Percentiles rank a stretch among this genome's conserved stretches.
phyloP scores from a whole-genome alignment of 129 eudicot genomes.

The Flaveria bidentis region DNA sequence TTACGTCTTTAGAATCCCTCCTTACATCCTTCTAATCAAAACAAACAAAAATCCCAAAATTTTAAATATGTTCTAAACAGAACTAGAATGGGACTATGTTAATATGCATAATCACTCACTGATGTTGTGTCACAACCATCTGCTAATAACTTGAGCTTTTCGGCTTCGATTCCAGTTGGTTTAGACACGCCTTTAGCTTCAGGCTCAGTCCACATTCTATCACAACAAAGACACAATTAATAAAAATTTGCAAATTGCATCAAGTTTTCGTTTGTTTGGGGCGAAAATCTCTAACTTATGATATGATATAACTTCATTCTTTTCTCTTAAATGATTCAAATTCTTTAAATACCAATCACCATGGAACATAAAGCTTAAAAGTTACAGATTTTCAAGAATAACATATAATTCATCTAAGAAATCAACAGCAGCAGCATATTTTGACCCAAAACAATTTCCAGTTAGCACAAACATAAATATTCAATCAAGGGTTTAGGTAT shows the following conservation, averaged over 20 bases:
- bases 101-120: slow-evolving; percentile 46
- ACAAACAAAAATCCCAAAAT: neutral
- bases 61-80: neutral
- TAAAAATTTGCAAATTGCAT: neutral
- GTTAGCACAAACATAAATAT: neutral
- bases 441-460: slow-evolving; percentile 2
- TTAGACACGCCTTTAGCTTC: slow-evolving; percentile 66
- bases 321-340: slow-evolving; percentile 8
- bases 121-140: slow-evolving; percentile 58
- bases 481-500: neutral
- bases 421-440: neutral
- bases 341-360: neutral
- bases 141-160: slow-evolving; percentile 57
- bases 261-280: no score
- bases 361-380: neutral
- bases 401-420: neutral
- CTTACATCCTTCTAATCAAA: slow-evolving; percentile 45
- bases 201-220: slow-evolving; percentile 79
- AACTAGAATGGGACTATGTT: neutral
- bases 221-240: slow-evolving; percentile 12
- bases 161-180: slow-evolving; percentile 46
- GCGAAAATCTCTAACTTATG: neutral
- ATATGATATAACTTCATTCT: neutral
- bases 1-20: slow-evolving; percentile 41
- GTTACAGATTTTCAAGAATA: neutral